Conservation (phyloP, 2,329 filamentous ascomycete species). For the Aspergillus neoniger region DNA sequence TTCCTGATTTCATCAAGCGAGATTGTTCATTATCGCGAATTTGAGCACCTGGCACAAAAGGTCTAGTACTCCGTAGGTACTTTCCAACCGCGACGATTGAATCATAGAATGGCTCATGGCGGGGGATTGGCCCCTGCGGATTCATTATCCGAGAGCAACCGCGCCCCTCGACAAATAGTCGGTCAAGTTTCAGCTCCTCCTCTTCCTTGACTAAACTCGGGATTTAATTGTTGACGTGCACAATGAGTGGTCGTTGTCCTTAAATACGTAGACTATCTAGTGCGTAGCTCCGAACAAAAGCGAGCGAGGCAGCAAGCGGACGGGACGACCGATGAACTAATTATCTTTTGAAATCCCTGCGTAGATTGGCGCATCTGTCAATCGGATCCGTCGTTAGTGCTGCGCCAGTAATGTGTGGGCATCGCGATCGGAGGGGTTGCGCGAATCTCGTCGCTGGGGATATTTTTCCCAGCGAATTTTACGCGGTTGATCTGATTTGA, state of each 20-base stretch:
- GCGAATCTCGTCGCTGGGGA: neutral
- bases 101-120: neutral
- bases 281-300: slow-evolving; percentile 1
- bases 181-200: neutral
- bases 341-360: neutral
- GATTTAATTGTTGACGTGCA: no score
- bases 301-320: neutral
- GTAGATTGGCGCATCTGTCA: neutral
- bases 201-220: neutral
- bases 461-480: neutral
- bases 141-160: neutral
- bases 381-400: neutral
- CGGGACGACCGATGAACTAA: neutral
- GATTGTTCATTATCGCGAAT: no score
- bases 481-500: neutral
- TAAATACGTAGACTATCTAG: no score
- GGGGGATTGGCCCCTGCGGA: neutral
- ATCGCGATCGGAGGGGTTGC: neutral
- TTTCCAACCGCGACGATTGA: no score
- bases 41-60: no score
- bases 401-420: neutral
- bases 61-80: no score
- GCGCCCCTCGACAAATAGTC: neutral
- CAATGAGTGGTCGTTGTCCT: no score
- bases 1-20: no score